phyloP scores from a whole-genome alignment of 495 filamentous ascomycete genomes.

The Sphaerosporella brunnea region DNA sequence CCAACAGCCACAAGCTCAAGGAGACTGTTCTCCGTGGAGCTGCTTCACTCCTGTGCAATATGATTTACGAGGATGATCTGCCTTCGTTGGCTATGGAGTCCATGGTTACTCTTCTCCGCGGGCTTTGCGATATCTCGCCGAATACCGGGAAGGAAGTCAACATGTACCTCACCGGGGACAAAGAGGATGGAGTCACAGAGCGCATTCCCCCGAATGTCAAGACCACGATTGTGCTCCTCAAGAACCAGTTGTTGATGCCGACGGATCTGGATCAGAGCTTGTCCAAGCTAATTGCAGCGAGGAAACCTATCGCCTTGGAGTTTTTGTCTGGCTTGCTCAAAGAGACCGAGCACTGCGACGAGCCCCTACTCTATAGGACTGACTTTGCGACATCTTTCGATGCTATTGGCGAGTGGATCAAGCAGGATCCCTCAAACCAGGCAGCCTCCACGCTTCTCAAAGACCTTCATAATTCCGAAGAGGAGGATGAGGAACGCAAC shows the following conservation, averaged over 20 bases:
- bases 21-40: constrained; percentile 17
- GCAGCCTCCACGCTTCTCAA: constrained; percentile 49
- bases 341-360: constrained; percentile 55
- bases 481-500: constrained; percentile 35
- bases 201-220: constrained; percentile 61
- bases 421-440: constrained; percentile 48
- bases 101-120: constrained; percentile 61
- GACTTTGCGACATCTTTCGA: constrained; percentile 74
- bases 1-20: constrained; percentile 16
- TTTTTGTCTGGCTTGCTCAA: constrained; percentile 61
- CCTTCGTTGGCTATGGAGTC: constrained; percentile 59
- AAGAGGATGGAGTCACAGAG: constrained; percentile 24
- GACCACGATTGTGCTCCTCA: constrained; percentile 58
- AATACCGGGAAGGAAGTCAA: constrained; percentile 57
- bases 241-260: constrained; percentile 55
- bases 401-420: constrained; percentile 66
- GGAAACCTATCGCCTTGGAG: constrained; percentile 50
- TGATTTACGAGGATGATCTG: constrained; percentile 43
- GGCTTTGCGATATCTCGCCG: constrained; percentile 59
- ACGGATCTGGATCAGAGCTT: constrained; percentile 61
- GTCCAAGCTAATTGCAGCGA: constrained; percentile 48
- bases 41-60: constrained; percentile 40
- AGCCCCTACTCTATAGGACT: constrained; percentile 55
- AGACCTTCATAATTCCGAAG: constrained; percentile 39
- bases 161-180: constrained; percentile 40